phyloP scores from a whole-genome alignment of 1,139 yeast genomes.

The Magnusiomyces ingens region DNA sequence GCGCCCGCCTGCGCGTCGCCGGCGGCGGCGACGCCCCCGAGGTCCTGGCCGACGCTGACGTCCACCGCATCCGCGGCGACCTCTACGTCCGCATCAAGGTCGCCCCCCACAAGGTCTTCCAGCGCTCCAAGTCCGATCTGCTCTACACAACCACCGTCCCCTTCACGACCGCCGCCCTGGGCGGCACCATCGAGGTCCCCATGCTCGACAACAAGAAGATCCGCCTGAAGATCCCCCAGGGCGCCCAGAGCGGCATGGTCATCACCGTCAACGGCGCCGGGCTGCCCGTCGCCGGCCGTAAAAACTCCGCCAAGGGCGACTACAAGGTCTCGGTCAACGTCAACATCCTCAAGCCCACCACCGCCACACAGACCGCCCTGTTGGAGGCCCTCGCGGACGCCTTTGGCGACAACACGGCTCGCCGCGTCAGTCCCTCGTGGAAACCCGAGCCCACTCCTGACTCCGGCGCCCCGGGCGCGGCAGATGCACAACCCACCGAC shows the following conservation, averaged over 20 bases:
- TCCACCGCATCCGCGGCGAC: conserved; percentile 73
- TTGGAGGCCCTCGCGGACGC: conserved; percentile 94
- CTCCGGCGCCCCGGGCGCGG: neutral
- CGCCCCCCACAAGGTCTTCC: conserved; percentile 62
- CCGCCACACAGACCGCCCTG: conserved; percentile 85
- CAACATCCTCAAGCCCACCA: conserved; percentile 63
- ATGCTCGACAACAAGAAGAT: conserved; percentile 48
- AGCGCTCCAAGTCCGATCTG: conserved; percentile 53
- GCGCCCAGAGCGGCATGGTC: conserved; percentile 71
- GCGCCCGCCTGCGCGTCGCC: conserved; percentile 73
- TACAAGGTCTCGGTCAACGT: conserved; percentile 71
- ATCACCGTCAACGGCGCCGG: conserved; percentile 84
- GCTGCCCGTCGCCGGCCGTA: conserved; percentile 56
- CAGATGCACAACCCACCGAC: neutral
- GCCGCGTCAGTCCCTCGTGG: conserved; percentile 51
- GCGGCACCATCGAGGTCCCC: conserved; percentile 84
- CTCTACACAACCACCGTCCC: conserved; percentile 61
- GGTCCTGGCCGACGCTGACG: conserved; percentile 37
- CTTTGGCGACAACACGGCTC: conserved; percentile 71
- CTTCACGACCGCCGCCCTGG: conserved; percentile 94
- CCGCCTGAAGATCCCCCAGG: conserved; percentile 76
- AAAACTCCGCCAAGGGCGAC: conserved; percentile 52
- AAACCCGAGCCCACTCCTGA: conserved; percentile 18
- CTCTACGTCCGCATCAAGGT: conserved; percentile 76
- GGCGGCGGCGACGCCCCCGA: conserved; percentile 91